Evolutionary conservation across 352 stramenopile species (phyloP).

Genomic region (Phytopythium oedochilum): DNA sequence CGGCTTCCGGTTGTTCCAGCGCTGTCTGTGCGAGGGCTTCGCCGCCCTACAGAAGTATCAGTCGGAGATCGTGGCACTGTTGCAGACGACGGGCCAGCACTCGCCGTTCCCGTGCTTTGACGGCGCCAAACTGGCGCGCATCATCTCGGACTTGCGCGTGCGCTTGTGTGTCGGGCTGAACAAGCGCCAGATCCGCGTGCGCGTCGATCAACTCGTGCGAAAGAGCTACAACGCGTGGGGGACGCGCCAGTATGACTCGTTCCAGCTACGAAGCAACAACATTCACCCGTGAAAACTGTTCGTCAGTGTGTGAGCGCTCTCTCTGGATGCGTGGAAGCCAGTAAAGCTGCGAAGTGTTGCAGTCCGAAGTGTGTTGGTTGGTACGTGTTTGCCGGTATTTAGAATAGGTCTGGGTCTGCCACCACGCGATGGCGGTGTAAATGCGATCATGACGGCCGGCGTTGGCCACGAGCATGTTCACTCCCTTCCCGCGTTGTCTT

Average conservation of each 20-base stretch:
- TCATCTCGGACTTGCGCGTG: slow-evolving; percentile 58
- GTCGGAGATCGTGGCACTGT: slow-evolving; percentile 91
- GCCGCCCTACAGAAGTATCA: slow-evolving; percentile 91
- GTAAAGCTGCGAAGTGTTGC: too few species aligned
- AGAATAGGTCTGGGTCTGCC: neutral
- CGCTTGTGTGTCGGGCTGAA: slow-evolving; percentile 72
- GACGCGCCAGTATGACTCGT: slow-evolving; percentile 88
- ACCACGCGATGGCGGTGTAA: neutral
- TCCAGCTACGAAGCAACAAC: slow-evolving; percentile 88
- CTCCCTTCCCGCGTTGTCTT: neutral
- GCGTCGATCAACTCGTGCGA: slow-evolving; percentile 77
- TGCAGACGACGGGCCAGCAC: slow-evolving; percentile 93
- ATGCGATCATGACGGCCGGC: neutral
- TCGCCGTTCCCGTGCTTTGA: slow-evolving; percentile 96
- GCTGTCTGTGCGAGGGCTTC: slow-evolving; percentile 92
- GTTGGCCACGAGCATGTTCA: neutral
- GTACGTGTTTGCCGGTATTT: slow-evolving; percentile 8
- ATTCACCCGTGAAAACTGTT: slow-evolving; percentile 53
- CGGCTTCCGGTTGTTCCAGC: slow-evolving; percentile 90
- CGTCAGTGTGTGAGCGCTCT: neutral
- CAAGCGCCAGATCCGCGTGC: slow-evolving; percentile 52
- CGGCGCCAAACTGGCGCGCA: slow-evolving; percentile 41
- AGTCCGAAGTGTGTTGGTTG: neutral
- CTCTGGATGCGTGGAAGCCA: neutral
- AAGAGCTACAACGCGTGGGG: slow-evolving; percentile 89